Base-by-base conservation (phyloP, 2,329 filamentous ascomycete species). In the Parastagonospora avenae region DNA sequence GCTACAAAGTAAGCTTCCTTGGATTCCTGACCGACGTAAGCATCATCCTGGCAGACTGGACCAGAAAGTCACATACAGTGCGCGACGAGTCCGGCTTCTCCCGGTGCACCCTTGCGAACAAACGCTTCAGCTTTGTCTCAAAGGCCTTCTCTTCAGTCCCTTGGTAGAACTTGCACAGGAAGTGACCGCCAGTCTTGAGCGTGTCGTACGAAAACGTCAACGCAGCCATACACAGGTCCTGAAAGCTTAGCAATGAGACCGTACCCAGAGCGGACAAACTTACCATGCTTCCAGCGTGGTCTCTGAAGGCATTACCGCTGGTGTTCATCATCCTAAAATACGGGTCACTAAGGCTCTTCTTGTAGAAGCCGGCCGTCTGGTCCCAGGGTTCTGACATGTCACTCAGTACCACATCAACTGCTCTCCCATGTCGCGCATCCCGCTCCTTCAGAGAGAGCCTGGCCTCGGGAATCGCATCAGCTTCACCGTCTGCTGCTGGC, bases 241-340 rank as follows among this genome's bases (percentile, higher is more conserved):
- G 37, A 2, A n/a, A 11, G 10, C 31, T 67, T 40, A 63, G 43
- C 31, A 27, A 8, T 14, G 29, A 29, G 48, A 31, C 24, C 11
- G 11, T 41, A 12, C 27, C 9, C 5, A 19, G 8, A 15, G 29
- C 37, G 19, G 10, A 19, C n/a, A 11, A 33, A 29, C 87, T 71
- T 77, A 97, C 93, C 91, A 99, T 97, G 76, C 92, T 97, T 28
- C 91, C 90, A 8, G 86, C 88, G 76, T 99, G 94, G 75, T 99
- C 94, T 59, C 87, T 85, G 70, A 96, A 94, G 15, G 77, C 76
- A 67, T 91, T 89, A 49, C 94, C 94, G 77, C 90, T 96, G 65
- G 93, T 97, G 77, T 99, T 99, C 92, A 97, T 96, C 88, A 99
- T 89, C 94, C 94, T 99, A 83, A 78, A 75, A 86, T 95, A 94